A percentile compares a stretch with the other conserved stretches of the same genome.
Conservation (phyloP, 306 rosid species). For the Castanospermum australe region DNA sequence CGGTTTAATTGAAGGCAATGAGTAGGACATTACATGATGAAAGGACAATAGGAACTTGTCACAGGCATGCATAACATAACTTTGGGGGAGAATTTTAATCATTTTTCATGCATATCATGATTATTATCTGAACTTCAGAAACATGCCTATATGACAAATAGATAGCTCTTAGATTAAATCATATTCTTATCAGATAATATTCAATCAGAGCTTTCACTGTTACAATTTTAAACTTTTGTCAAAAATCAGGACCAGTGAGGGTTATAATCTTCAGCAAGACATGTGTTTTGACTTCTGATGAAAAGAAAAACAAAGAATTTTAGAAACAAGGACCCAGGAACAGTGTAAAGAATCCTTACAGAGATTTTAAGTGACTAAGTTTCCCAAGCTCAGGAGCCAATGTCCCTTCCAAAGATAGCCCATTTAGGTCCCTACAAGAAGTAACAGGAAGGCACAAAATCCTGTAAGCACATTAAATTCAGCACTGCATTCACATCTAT, state of each 20-base stretch:
- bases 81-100: not conserved
- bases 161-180: not conserved
- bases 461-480: conserved; percentile 13
- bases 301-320: not conserved
- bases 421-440: conserved; percentile 60
- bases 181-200: not conserved
- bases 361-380: conserved; percentile 59
- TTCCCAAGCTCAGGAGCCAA: conserved; percentile 81
- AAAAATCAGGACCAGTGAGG: not conserved
- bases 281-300: not conserved
- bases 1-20: not conserved
- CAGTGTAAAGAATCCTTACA: conserved; percentile 57
- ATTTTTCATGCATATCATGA: not conserved
- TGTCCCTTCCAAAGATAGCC: conserved; percentile 72
- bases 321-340: not conserved
- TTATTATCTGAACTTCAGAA: not conserved
- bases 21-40: not conserved
- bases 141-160: not conserved
- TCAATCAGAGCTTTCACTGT: not conserved
- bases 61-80: not conserved
- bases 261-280: not conserved
- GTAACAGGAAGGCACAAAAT: conserved; percentile 20
- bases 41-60: not conserved
- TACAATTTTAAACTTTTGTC: not conserved
- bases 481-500: not conserved